Evolutionary conservation across 2,329 filamentous ascomycete species (phyloP), one percentile per base, ranked within the genome.

Genomic region (Orbilia javanica): DNA sequence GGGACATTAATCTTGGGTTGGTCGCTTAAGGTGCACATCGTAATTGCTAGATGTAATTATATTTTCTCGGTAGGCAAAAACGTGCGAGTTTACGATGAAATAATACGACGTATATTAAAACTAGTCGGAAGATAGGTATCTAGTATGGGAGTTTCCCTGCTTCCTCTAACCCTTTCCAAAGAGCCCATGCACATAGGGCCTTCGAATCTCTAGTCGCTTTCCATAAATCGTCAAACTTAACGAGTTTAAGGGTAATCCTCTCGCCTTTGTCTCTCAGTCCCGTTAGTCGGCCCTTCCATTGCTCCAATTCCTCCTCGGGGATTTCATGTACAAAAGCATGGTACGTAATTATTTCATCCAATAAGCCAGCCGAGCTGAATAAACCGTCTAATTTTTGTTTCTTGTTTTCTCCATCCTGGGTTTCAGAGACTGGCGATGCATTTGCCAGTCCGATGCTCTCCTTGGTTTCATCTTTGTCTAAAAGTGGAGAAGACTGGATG

Each of bases 171-270:
- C 87, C 88, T 80, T 90, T 87, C 85, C 87, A 91, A 18, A 91
- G 82, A 13, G 88, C 88, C 82, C 89, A 82, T 3, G 89, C 89
- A 18, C 86, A 85, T 57, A 91, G 85, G n/a, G 87, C 87, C 83
- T 90, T 91, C 1, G 87, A 86, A 81, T 91, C 89, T 18, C 88
- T 84, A 0, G 85, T 89, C 80, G 87, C 88, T 79, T 83, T 85
- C 89, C 89, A 90, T 7, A 89, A 83, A 79, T 90, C 85, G 80
- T 85, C 84, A 84, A 90, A 85, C 52, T 83, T 86, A 11, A 90
- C 87, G 29, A 90, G 82, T 83, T 88, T 89, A 70, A 90, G 83
- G 10, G 88, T 89, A 79, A 90, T 90, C 84, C 86, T 89, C 84
- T 91, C 89, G 1, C 89, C 89, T 7, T 89, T 81, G 4, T 87